A percentile compares a stretch with the other conserved stretches of the same genome.
Conservation (phyloP, 805 yeast genomes). For the Sugiyamaella smithiae region DNA sequence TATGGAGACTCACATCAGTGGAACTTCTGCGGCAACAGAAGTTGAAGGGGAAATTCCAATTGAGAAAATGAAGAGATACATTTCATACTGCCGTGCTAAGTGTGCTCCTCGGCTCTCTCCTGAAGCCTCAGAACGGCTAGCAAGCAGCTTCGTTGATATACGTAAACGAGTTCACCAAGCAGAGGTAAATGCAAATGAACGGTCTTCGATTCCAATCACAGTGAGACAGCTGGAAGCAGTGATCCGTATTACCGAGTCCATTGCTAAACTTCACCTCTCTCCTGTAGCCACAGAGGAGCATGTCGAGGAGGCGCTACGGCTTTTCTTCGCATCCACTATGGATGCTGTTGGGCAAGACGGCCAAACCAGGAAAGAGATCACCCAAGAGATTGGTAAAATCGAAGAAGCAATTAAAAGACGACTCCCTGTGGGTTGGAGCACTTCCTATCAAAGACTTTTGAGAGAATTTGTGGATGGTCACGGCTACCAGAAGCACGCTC, state of each 20-base stretch:
- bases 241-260: conserved; percentile 88
- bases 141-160: conserved; percentile 89
- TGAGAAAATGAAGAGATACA: conserved; percentile 85
- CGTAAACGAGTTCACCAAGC: conserved; percentile 76
- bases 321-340: conserved; percentile 96
- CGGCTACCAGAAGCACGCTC: conserved; percentile 61
- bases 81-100: conserved; percentile 78
- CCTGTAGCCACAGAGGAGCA: conserved; percentile 86
- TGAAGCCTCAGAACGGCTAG: conserved; percentile 84
- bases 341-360: conserved; percentile 77
- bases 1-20: conserved; percentile 89
- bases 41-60: conserved; percentile 80
- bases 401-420: conserved; percentile 85
- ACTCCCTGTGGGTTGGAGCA: conserved; percentile 94
- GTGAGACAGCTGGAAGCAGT: conserved; percentile 97
- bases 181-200: conserved; percentile 77
- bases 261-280: conserved; percentile 80
- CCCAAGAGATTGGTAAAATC: conserved; percentile 70
- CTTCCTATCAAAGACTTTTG: conserved; percentile 77
- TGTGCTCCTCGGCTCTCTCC: conserved; percentile 92
- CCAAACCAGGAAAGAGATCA: conserved; percentile 54
- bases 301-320: conserved; percentile 91
- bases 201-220: conserved; percentile 96
- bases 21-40: conserved; percentile 50
- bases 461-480: conserved; percentile 57